Percentiles rank a stretch among this genome's conserved stretches.
Evolutionary conservation across 768 basidiomycete genomes (phyloP).

Genomic region (Leucocoprinus sp.): DNA sequence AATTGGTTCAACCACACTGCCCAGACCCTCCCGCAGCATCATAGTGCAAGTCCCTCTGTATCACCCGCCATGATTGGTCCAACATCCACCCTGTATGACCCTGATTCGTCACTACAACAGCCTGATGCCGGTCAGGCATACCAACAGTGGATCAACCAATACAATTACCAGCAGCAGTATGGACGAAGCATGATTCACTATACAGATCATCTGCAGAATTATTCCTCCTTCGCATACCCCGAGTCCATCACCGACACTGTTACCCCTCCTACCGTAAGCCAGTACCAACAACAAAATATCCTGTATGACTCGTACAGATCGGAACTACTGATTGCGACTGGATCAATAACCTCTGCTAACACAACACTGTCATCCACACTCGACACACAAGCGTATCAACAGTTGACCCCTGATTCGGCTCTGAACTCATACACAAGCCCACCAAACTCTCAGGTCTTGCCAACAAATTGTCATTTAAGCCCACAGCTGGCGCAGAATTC

Average conservation of each 20-base stretch:
- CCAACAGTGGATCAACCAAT: conserved; percentile 33
- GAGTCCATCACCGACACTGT: conserved; percentile 18
- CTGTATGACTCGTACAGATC: conserved; percentile 1
- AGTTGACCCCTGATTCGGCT: conserved; percentile 19
- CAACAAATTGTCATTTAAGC: conserved; percentile 5
- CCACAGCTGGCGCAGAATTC: not conserved
- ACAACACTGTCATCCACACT: conserved; percentile 15
- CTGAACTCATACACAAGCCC: conserved; percentile 21
- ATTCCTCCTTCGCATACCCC: conserved; percentile 14
- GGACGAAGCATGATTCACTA: not conserved
- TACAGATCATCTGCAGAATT: not conserved
- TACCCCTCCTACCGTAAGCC: conserved; percentile 14
- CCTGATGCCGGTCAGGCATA: conserved; percentile 28
- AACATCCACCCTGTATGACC: conserved; percentile 45
- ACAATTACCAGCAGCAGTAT: conserved; percentile 18
- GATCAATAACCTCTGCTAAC: conserved; percentile 4
- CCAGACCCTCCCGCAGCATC: conserved; percentile 9
- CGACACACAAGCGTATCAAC: conserved; percentile 15
- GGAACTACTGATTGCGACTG: conserved; percentile 10
- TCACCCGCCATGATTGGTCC: conserved; percentile 46
- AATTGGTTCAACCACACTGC: conserved; percentile 6
- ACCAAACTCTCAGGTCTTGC: conserved; percentile 19
- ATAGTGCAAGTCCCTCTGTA: conserved; percentile 15
- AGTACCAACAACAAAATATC: not conserved
- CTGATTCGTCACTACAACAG: conserved; percentile 26